Evolutionary conservation across 129 eudicot genomes (phyloP).

Genomic region (Calendula officinalis): DNA sequence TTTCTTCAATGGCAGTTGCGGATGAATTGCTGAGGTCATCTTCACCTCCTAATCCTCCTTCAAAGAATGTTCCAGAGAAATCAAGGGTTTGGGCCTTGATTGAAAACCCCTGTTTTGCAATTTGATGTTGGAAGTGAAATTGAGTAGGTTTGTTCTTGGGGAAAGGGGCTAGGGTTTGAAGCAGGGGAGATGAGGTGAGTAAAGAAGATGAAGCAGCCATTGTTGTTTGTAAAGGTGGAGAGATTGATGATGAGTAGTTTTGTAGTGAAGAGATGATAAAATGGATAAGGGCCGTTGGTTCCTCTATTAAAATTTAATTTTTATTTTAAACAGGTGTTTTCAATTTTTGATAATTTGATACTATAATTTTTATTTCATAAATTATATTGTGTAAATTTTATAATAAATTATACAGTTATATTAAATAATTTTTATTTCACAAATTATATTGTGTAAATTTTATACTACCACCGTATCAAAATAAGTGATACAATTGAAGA

Average conservation of each 20-base stretch:
- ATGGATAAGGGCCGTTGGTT: slow-evolving; percentile 32
- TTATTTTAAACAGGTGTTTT: no score
- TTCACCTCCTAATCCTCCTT: slow-evolving; percentile 61
- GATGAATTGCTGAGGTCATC: slow-evolving; percentile 52
- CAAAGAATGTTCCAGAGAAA: slow-evolving; percentile 75
- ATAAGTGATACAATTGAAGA: no score
- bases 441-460: no score
- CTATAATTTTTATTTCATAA: no score
- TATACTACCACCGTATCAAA: no score
- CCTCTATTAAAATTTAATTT: neutral
- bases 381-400: no score
- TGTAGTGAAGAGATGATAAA: slow-evolving; percentile 25
- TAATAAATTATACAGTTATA: no score
- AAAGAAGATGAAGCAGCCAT: slow-evolving; percentile 31
- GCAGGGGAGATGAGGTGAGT: slow-evolving; percentile 30
- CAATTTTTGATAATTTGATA: no score
- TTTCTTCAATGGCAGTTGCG: slow-evolving; percentile 56
- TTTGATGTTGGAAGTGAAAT: slow-evolving; percentile 25
- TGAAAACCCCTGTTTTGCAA: slow-evolving; percentile 22
- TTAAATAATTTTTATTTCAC: no score
- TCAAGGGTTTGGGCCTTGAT: slow-evolving; percentile 62
- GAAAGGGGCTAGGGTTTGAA: slow-evolving; percentile 32
- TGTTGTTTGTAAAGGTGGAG: slow-evolving; percentile 18
- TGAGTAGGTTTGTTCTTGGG: slow-evolving; percentile 18
- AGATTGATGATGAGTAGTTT: slow-evolving; percentile 17